Evolutionary conservation across 192 early-diverging fungal genomes (phyloP).

Genomic region (Coemansia javaensis): DNA sequence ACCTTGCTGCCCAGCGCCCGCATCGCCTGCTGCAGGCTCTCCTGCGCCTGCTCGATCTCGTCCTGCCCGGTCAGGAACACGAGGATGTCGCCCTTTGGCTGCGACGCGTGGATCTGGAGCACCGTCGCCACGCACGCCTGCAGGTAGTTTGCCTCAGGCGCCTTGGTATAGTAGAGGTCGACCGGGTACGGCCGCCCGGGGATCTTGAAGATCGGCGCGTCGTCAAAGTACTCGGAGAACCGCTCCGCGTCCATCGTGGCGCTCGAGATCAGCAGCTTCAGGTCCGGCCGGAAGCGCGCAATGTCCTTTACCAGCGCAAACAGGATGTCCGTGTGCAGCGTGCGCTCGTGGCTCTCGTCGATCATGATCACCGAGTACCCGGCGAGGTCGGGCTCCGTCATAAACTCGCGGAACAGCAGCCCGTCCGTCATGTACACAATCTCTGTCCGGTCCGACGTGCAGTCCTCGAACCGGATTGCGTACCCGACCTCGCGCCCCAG

Average conservation of each 20-base stretch:
- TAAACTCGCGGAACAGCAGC: conserved; percentile 93
- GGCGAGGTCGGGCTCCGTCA: conserved; percentile 91
- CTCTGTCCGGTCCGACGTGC: conserved; percentile 88
- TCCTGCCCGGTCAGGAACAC: conserved; percentile 98
- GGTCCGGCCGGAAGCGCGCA: conserved; percentile 84
- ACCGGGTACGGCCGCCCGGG: conserved; percentile 92
- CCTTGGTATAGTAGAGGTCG: conserved; percentile 91
- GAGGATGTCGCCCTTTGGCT: conserved; percentile 85
- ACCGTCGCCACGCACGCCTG: conserved; percentile 88
- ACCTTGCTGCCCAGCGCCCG: conserved; percentile 83
- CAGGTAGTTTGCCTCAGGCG: conserved; percentile 96
- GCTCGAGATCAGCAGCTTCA: conserved; percentile 93
- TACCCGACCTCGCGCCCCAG: conserved; percentile 94
- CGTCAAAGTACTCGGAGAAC: conserved; percentile 93
- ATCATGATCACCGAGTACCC: conserved; percentile 93
- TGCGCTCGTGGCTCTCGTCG: conserved; percentile 98
- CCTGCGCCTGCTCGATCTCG: conserved; percentile 92
- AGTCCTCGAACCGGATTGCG: conserved; percentile 97
- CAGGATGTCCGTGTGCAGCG: conserved; percentile 91
- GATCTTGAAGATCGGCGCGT: conserved; percentile 89
- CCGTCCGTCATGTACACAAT: conserved; percentile 99
- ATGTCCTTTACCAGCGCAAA: conserved; percentile 98
- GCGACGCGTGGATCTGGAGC: conserved; percentile 89
- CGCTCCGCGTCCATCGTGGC: conserved; percentile 98
- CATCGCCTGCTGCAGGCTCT: conserved; percentile 69